A percentile compares a stretch with the other conserved stretches of the same genome.
phyloP scores from a whole-genome alignment of 202 grass and related monocot genomes.

The Zoysia matrella region DNA sequence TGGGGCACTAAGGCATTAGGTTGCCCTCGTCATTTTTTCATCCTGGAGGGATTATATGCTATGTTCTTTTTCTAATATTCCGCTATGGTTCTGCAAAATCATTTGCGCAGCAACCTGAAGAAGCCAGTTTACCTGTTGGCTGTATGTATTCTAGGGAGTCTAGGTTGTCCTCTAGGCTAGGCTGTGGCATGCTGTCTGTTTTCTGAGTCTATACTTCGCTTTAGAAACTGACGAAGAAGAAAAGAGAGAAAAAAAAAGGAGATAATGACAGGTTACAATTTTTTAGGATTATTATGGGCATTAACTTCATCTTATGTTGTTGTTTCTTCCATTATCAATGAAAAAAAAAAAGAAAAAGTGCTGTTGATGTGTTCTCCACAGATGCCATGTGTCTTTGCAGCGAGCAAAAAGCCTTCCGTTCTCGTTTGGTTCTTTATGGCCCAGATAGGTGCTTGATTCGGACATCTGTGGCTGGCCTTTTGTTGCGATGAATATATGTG shows the following conservation, averaged over 20 bases:
- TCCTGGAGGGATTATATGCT: conserved; percentile 13
- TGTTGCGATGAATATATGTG: conserved; percentile 11
- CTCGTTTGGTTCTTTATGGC: conserved; percentile 37
- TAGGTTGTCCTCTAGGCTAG: background rate
- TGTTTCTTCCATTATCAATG: conserved; percentile 40
- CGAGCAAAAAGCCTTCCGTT: conserved; percentile 19
- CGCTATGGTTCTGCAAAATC: conserved; percentile 7
- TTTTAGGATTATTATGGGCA: conserved; percentile 8
- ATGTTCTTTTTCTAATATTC: conserved; percentile 5
- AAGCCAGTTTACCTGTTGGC: conserved; percentile 33
- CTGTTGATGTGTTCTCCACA: conserved; percentile 19
- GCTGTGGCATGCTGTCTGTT: background rate
- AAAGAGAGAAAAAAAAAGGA: conserved; percentile 5
- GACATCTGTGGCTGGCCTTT: conserved; percentile 30
- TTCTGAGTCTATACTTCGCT: background rate
- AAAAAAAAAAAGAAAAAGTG: background rate
- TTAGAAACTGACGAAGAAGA: conserved; percentile 32
- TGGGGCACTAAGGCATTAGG: background rate
- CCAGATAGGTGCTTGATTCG: conserved; percentile 33
- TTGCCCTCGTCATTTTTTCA: conserved; percentile 25
- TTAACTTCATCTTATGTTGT: conserved; percentile 12
- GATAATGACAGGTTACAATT: background rate
- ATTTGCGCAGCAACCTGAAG: background rate
- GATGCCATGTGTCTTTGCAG: conserved; percentile 21
- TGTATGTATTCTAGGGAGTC: background rate